Percentiles rank a stretch among this genome's conserved stretches.
Conservation (phyloP, 2,329 filamentous ascomycete genomes). For the Aspergillus pseudoviridinutans region DNA sequence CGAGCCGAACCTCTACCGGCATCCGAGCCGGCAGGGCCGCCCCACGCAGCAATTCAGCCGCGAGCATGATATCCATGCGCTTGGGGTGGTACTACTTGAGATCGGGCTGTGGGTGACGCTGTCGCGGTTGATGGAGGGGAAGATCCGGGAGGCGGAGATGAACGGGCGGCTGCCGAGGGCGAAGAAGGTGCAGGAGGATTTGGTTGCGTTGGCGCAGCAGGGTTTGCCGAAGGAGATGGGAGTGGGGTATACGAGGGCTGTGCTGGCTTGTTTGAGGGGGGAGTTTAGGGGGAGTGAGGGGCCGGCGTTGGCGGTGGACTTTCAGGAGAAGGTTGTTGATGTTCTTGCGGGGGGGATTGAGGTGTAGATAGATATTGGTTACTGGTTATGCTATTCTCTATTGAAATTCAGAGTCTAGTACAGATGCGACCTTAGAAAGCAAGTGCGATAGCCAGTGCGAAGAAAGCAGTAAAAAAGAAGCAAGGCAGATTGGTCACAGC, state of each 20-base stretch:
- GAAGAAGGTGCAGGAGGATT: conserved; percentile 16
- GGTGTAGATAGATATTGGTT: neutral
- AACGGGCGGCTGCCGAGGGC: conserved; percentile 18
- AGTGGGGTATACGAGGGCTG: conserved; percentile 19
- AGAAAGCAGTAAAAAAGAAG: too few relatives aligned
- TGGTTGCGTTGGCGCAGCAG: conserved; percentile 16
- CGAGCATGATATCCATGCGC: conserved; percentile 35
- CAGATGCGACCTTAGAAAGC: too few relatives aligned
- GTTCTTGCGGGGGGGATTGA: conserved; percentile 7
- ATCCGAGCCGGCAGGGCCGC: conserved; percentile 28
- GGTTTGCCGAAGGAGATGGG: conserved; percentile 25
- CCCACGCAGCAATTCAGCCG: conserved; percentile 26
- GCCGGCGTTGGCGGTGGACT: conserved; percentile 21
- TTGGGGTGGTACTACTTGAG: conserved; percentile 39
- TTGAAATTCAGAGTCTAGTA: too few relatives aligned
- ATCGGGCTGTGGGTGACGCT: conserved; percentile 32
- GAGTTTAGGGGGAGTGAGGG: conserved; percentile 20
- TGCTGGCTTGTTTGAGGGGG: conserved; percentile 19
- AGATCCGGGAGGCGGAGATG: conserved; percentile 19
- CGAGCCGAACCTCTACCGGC: conserved; percentile 28
- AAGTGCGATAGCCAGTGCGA: too few relatives aligned
- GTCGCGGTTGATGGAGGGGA: conserved; percentile 22
- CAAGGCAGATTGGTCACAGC: too few relatives aligned
- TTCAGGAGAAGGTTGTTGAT: conserved; percentile 23
- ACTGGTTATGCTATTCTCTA: too few relatives aligned